Percentiles rank a stretch among this genome's conserved stretches.
Conservation (phyloP, 768 basidiomycete species). For the Tulasnella sp. region DNA sequence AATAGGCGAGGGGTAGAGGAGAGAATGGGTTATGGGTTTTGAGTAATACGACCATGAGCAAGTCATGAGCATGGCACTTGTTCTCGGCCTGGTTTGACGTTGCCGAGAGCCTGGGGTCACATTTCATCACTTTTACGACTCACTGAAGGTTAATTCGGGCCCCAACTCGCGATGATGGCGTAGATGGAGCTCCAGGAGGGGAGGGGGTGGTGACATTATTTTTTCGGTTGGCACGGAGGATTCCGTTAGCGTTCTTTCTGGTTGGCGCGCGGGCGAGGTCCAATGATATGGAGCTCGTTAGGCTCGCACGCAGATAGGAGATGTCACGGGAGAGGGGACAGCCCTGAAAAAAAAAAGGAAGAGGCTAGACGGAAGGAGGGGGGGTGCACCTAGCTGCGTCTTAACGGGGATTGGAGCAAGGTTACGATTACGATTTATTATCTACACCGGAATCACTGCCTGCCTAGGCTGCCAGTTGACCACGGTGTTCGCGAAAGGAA, state of each 20-base stretch:
- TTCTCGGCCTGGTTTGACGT: not conserved
- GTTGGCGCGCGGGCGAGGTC: not conserved
- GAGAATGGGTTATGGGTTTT: not conserved
- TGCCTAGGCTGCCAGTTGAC: not conserved
- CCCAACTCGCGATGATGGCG: not conserved
- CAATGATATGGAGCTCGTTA: not conserved
- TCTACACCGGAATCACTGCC: not conserved
- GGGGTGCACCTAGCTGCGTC: too few relatives aligned
- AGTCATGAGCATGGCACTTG: not conserved
- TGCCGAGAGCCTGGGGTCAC: not conserved
- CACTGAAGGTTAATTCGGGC: not conserved
- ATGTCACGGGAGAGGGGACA: not conserved
- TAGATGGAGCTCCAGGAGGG: not conserved
- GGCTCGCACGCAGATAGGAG: not conserved
- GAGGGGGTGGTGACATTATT: not conserved
- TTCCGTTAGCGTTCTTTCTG: too few relatives aligned
- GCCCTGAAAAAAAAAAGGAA: not conserved
- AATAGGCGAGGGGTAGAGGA: not conserved
- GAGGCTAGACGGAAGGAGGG: not conserved
- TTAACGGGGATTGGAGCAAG: not conserved
- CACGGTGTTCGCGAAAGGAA: not conserved
- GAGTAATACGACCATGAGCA: not conserved
- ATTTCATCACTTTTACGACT: not conserved
- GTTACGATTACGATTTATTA: not conserved
- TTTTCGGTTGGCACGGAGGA: not conserved